These are phyloP conservation scores for Termitomyces sp. DNA, from an alignment of 768 basidiomycete species.

Conservation along the genomic window DNA sequence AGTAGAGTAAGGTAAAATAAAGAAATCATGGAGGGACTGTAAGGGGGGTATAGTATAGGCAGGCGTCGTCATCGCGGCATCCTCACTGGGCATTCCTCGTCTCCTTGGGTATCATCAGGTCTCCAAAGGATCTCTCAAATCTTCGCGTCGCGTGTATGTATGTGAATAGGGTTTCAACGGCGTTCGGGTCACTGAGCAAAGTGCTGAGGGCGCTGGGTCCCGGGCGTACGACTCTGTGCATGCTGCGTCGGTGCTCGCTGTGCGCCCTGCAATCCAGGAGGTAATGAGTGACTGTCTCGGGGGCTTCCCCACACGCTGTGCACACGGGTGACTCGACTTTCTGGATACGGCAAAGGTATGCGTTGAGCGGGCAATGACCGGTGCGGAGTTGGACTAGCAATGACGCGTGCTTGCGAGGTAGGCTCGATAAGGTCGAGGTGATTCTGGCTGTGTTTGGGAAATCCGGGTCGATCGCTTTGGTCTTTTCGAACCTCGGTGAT, in stretches of 20 bases:
- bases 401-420: background rate
- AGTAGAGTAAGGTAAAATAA: no score
- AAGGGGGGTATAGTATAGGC: no score
- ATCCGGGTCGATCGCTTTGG: background rate
- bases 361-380: background rate
- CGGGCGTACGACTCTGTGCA: background rate
- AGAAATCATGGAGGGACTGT: no score
- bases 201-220: background rate
- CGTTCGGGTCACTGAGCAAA: background rate
- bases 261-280: background rate
- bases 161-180: no score
- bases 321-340: background rate
- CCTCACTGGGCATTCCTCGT: no score
- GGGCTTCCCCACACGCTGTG: background rate
- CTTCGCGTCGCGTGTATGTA: no score
- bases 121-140: no score
- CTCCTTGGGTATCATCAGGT: no score
- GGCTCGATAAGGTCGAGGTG: background rate
- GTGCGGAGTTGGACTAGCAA: background rate
- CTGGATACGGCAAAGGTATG: background rate
- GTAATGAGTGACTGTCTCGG: background rate
- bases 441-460: background rate
- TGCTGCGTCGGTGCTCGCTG: background rate
- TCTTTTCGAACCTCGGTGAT: background rate
- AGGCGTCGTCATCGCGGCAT: no score